Evolutionary conservation across 371 early-diverging fungal genomes (phyloP).

Genomic region (Rhizopus sp.): DNA sequence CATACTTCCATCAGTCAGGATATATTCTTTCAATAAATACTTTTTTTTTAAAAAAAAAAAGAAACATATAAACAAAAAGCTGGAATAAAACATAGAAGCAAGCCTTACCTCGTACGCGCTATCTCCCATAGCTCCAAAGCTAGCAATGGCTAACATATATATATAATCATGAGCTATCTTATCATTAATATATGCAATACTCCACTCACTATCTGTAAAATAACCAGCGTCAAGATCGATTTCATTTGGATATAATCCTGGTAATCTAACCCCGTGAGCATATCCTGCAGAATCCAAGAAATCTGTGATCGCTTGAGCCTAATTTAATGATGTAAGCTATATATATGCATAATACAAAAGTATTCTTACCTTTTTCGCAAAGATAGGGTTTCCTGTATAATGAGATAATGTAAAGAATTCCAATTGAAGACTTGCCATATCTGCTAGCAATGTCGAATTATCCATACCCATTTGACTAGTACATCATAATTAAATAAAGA

Average conservation of each 20-base stretch:
- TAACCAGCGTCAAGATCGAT: conserved; percentile 35
- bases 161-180: conserved; percentile 1
- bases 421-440: conserved; percentile 82
- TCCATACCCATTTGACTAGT: background rate
- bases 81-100: no score
- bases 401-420: conserved; percentile 80
- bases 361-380: conserved; percentile 50
- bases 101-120: conserved; percentile 49
- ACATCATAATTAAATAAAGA: conserved; percentile 28
- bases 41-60: conserved; percentile 24
- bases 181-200: conserved; percentile 43
- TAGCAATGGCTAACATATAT: conserved; percentile 20
- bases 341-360: background rate
- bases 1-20: conserved; percentile 52
- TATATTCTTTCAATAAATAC: conserved; percentile 73
- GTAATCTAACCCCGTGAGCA: conserved; percentile 38
- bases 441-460: conserved; percentile 60
- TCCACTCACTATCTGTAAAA: conserved; percentile 33
- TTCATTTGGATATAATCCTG: conserved; percentile 51
- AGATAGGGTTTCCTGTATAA: conserved; percentile 66
- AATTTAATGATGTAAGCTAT: conserved; percentile 57
- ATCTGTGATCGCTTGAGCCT: conserved; percentile 54
- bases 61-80: no score
- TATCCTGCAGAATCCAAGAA: conserved; percentile 28
- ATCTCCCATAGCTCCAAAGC: conserved; percentile 54